Conservation (phyloP, 164 flowering plant species). For the Hamamelis virginiana region DNA sequence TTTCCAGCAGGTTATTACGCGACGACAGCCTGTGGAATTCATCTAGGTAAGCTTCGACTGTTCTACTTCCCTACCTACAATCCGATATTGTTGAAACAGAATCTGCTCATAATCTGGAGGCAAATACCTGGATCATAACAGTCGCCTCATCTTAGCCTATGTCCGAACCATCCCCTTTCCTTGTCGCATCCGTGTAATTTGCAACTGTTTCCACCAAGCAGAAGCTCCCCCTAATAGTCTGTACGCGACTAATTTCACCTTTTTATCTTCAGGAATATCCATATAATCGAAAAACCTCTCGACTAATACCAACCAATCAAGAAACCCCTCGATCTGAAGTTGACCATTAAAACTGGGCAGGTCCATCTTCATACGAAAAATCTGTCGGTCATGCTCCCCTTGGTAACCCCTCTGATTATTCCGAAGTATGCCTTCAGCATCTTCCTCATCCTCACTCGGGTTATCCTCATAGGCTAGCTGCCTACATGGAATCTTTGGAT, state of each 20-base stretch:
- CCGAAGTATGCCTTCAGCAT: neutral
- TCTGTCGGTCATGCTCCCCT: neutral
- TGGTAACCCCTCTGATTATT: neutral
- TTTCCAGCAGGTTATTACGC: neutral
- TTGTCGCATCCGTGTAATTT: too few relatives aligned
- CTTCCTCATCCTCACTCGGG: neutral
- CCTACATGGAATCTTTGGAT: neutral
- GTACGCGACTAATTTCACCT: too few relatives aligned
- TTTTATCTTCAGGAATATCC: too few relatives aligned
- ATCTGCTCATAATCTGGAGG: too few relatives aligned
- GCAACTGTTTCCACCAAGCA: too few relatives aligned
- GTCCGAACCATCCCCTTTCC: too few relatives aligned
- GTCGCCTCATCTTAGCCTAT: too few relatives aligned
- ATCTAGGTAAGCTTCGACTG: too few relatives aligned
- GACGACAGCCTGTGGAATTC: neutral
- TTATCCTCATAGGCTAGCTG: neutral
- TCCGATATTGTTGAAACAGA: too few relatives aligned
- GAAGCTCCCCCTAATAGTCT: too few relatives aligned
- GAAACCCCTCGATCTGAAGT: neutral
- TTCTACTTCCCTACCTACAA: too few relatives aligned
- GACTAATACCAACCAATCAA: neutral
- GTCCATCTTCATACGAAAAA: neutral
- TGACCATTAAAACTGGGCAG: neutral
- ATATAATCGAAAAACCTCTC: neutral
- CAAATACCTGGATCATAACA: too few relatives aligned